Conservation (phyloP, 2,329 filamentous ascomycete species). For the Elsinoe ampelina region DNA sequence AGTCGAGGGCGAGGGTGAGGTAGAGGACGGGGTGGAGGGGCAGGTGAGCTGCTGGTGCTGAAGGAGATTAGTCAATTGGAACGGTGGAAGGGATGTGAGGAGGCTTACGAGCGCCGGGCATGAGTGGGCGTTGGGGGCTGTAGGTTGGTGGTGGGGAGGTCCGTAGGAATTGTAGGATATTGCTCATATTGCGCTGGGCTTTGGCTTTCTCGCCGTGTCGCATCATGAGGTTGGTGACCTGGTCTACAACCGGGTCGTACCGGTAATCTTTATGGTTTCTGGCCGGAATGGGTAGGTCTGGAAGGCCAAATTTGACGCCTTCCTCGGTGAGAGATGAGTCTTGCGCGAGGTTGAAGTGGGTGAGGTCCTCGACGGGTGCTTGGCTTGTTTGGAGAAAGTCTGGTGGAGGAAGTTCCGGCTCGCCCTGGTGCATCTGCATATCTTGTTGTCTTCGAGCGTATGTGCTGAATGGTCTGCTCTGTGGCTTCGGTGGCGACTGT, state of each 20-base stretch:
- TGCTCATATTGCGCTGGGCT: conserved; percentile 86
- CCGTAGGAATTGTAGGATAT: conserved; percentile 73
- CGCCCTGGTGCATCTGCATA: conserved; percentile 11
- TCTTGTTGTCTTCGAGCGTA: conserved; percentile 31
- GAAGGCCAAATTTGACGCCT: conserved; percentile 69
- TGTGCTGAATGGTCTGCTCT: conserved; percentile 50
- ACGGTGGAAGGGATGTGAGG: not conserved
- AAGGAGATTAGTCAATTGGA: not conserved
- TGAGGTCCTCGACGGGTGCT: not conserved
- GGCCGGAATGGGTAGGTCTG: conserved; percentile 55
- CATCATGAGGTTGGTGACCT: conserved; percentile 89
- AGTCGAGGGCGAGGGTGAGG: conserved; percentile 83
- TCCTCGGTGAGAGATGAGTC: not conserved
- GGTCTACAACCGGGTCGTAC: conserved; percentile 75
- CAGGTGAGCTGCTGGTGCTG: conserved; percentile 65
- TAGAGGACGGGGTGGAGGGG: conserved; percentile 85
- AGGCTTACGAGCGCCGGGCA: conserved; percentile 51
- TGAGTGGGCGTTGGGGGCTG: conserved; percentile 59
- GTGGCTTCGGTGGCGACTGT: conserved; percentile 26
- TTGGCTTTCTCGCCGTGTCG: conserved; percentile 76
- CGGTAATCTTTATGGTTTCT: conserved; percentile 62
- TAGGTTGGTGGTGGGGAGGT: conserved; percentile 70
- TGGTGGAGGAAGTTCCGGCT: not conserved
- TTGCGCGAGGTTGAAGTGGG: not conserved
- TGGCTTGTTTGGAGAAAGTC: not conserved